phyloP scores from a whole-genome alignment of 2,329 filamentous ascomycete species.

The Penicillium palitans region DNA sequence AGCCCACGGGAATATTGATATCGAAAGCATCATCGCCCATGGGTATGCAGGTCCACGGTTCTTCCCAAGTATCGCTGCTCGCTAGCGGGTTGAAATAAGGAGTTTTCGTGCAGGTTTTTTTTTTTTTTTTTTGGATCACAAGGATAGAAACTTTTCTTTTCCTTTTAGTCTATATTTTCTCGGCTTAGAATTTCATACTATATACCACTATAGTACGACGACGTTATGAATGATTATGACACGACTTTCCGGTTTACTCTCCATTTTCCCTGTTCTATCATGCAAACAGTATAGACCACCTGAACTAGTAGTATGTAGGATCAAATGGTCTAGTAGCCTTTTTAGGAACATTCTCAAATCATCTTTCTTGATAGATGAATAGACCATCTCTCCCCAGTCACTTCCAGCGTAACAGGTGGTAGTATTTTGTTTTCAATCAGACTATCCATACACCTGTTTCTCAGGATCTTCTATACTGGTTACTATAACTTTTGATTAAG shows the following conservation, averaged over 20 bases:
- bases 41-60: conserved; percentile 85
- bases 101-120: neutral
- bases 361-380: neutral
- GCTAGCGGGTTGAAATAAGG: neutral
- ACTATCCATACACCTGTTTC: neutral
- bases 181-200: neutral
- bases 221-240: conserved; percentile 5
- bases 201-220: neutral
- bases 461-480: neutral
- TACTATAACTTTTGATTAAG: neutral
- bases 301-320: neutral
- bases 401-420: neutral
- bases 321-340: no score
- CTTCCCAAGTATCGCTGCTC: conserved; percentile 60
- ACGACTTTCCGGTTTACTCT: neutral
- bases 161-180: neutral
- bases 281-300: neutral
- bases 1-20: conserved; percentile 77
- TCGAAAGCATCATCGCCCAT: conserved; percentile 79
- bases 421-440: neutral
- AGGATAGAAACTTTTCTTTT: neutral
- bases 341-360: neutral
- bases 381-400: neutral
- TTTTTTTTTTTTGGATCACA: neutral
- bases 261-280: neutral